Conservation (phyloP, 1,284 basidiomycete genomes). For the Tilletia indica region DNA sequence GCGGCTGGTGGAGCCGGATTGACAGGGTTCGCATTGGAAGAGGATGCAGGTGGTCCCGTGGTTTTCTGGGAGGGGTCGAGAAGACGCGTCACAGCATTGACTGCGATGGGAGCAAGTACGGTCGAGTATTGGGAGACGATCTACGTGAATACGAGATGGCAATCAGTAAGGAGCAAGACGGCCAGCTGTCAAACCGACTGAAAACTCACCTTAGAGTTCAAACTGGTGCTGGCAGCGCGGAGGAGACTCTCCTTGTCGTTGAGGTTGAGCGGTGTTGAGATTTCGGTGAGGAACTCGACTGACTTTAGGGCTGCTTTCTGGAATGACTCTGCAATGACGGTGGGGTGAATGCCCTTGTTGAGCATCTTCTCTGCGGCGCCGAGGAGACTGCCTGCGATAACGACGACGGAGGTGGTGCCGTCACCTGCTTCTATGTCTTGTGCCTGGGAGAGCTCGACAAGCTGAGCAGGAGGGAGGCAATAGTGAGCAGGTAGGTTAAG, state of each 20-base stretch:
- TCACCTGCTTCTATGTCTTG: slow-evolving; percentile 99
- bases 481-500: neutral
- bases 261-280: slow-evolving; percentile 88
- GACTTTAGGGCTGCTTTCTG: slow-evolving; percentile 86
- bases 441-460: slow-evolving; percentile 90
- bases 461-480: neutral
- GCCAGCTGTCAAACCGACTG: neutral
- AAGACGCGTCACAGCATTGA: slow-evolving; percentile 72
- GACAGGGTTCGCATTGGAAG: slow-evolving; percentile 18
- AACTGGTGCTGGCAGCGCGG: slow-evolving; percentile 87
- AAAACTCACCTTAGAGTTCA: slow-evolving; percentile 82
- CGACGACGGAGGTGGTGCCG: slow-evolving; percentile 97
- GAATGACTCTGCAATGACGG: slow-evolving; percentile 94
- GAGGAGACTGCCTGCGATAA: slow-evolving; percentile 87
- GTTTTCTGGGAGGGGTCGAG: slow-evolving; percentile 27
- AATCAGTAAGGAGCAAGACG: neutral
- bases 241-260: slow-evolving; percentile 82
- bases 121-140: slow-evolving; percentile 99
- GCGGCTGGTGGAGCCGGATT: slow-evolving; percentile 2
- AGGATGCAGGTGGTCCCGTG: slow-evolving; percentile 4
- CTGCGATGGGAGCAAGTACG: slow-evolving; percentile 93
- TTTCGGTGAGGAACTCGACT: slow-evolving; percentile 89
- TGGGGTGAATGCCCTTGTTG: slow-evolving; percentile 90
- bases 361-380: slow-evolving; percentile 96
- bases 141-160: slow-evolving; percentile 51